Conservation (phyloP, 139 green algal genomes). For the Coccomyxa sp. region DNA sequence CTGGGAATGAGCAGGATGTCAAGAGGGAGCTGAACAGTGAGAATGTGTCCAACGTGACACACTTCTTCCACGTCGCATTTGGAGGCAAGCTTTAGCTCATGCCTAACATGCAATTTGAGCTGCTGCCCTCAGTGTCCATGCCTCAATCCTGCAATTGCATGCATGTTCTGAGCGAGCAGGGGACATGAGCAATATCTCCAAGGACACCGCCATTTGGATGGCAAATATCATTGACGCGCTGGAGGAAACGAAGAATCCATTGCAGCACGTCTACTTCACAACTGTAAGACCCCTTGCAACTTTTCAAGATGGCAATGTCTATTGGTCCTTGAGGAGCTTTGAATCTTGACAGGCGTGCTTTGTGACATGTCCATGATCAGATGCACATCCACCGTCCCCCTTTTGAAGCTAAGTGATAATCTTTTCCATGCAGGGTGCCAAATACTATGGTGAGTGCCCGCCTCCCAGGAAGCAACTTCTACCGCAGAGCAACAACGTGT, state of each 20-base stretch:
- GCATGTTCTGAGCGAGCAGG: neutral
- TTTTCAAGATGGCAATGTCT: neutral
- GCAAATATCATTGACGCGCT: neutral
- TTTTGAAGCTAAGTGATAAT: neutral
- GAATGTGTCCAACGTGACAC: neutral
- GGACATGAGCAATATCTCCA: neutral
- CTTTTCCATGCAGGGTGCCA: neutral
- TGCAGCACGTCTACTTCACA: conserved; percentile 7
- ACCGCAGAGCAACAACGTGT: no score
- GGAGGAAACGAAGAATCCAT: neutral
- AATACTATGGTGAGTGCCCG: neutral
- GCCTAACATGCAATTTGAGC: neutral
- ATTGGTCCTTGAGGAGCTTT: neutral
- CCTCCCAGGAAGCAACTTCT: neutral
- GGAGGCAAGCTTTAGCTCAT: neutral
- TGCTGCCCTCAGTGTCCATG: neutral
- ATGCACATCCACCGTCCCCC: neutral
- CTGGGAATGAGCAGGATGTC: neutral
- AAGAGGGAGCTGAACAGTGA: neutral
- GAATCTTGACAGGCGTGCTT: neutral
- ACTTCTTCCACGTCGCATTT: neutral
- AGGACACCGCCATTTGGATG: neutral
- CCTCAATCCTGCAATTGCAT: neutral
- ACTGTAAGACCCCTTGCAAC: neutral
- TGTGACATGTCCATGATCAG: neutral